Conservation (phyloP, 1,139 yeast species). For the Pichia sp. region DNA sequence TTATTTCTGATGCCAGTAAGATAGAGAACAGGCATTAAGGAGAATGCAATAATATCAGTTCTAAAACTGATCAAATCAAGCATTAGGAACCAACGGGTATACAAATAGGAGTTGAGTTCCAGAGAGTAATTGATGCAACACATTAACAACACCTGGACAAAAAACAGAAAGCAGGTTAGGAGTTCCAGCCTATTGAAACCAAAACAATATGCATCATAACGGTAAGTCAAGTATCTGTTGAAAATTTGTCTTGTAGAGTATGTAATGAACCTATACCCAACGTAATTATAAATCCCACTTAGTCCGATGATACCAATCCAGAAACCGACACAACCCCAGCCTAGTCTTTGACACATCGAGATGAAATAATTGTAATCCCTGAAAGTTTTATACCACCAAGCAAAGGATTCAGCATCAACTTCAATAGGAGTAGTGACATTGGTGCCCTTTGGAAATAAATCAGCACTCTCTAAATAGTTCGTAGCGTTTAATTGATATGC, state of each 20-base stretch:
- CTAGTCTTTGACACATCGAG: conserved; percentile 32
- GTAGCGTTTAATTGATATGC: conserved; percentile 32
- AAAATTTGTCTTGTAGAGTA: neutral
- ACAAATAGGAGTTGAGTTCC: conserved; percentile 41
- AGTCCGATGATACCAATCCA: conserved; percentile 35
- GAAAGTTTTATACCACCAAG: conserved; percentile 32
- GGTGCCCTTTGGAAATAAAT: conserved; percentile 9
- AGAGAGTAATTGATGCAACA: conserved; percentile 38
- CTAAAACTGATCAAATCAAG: conserved; percentile 49
- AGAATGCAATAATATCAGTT: conserved; percentile 47
- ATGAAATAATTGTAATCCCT: conserved; percentile 32
- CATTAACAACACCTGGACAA: conserved; percentile 35
- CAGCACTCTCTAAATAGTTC: neutral
- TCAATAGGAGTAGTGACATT: conserved; percentile 29
- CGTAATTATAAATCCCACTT: conserved; percentile 24
- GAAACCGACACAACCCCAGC: conserved; percentile 41
- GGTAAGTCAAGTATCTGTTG: conserved; percentile 19
- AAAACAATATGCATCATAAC: conserved; percentile 32
- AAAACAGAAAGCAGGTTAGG: conserved; percentile 36
- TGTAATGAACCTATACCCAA: conserved; percentile 8
- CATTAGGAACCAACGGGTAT: conserved; percentile 36
- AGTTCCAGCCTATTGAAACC: conserved; percentile 50
- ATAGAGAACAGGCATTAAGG: conserved; percentile 49
- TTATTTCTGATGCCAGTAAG: conserved; percentile 60
- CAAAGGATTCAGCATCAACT: conserved; percentile 31